These are phyloP conservation scores for Aegilops sharonensis DNA, from an alignment of 176 grass and related monocot genomes.

Conservation along the genomic window DNA sequence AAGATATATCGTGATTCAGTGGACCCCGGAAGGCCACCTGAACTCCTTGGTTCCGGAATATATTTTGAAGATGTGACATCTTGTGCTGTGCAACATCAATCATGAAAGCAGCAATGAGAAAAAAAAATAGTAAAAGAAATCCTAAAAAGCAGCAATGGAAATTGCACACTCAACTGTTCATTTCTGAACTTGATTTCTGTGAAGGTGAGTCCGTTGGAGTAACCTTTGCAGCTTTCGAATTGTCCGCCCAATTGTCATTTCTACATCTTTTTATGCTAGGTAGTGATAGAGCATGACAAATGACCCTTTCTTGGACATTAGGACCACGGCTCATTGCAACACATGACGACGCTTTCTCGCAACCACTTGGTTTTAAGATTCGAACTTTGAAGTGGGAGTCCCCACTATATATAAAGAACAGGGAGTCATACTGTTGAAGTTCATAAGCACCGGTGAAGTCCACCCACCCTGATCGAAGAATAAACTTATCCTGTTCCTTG, in stretches of 20 bases:
- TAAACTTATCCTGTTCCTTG: background rate
- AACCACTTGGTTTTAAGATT: background rate
- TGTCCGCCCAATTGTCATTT: background rate
- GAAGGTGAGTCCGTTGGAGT: background rate
- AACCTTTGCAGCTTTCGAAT: background rate
- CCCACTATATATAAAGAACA: background rate
- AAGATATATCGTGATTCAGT: background rate
- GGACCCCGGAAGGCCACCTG: background rate
- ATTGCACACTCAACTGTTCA: background rate
- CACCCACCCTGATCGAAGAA: background rate
- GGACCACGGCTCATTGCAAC: background rate
- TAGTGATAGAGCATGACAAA: background rate
- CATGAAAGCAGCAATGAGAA: background rate
- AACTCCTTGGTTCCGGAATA: conserved; percentile 5
- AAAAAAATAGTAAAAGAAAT: background rate
- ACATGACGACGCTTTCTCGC: background rate
- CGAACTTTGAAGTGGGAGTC: background rate
- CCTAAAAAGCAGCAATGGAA: background rate
- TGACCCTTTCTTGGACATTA: background rate
- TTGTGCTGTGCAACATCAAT: background rate
- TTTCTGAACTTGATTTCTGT: background rate
- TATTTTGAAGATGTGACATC: conserved; percentile 14
- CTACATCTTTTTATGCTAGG: background rate
- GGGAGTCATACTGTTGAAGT: background rate
- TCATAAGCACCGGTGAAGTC: background rate